Base-by-base conservation (phyloP, 78 protist genomes). In the Dictyostelium purpureum region DNA sequence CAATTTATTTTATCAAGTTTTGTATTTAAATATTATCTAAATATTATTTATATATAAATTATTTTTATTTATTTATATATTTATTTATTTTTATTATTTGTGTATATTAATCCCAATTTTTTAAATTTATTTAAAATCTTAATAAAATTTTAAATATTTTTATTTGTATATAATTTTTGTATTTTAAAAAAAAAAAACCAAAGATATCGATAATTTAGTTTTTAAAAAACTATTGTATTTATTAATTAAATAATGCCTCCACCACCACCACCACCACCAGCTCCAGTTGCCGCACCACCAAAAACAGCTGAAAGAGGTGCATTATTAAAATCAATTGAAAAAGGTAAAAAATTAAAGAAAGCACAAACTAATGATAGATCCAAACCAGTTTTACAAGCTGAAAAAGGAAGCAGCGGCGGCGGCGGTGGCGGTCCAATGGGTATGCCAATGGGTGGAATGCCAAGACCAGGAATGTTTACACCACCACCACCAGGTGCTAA, bases 291-390 rank as follows among this genome's bases (percentile, higher is more conserved):
- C 16, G 54, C 94, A 47, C 87, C 87, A 26, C 90, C 88, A 1
- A 79, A 79, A 33, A 57, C 94, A 28, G 51, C 73, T 1, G 94
- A 80, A 40, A 67, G 94, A 45, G 43, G 31, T 37, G 94, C 94
- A 21, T 73, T 89, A 42, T 42, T 89, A 35, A 59, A 14, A 9
- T 89, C 94, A 37, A 89, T 89, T 38, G 75, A 89, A 24, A 74
- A 77, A 40, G 94, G 94, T 18, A 2, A 77, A 14, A 89, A 89
- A 26, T 73, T 89, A 43, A 89, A 89, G 67, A 89, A 89, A 69
- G 7, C 94, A 1, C 56, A 33, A 6, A 89, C 94, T 0, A 66
- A 61, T 18, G 94, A 89, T 80, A 42, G 74, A 51, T 77, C 88
- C n/a, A 47, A 38, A 19, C 94, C 90, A 83, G 54, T 71, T 11